Base-by-base conservation (phyloP, 306 rosid genomes). In the Castanospermum australe region DNA sequence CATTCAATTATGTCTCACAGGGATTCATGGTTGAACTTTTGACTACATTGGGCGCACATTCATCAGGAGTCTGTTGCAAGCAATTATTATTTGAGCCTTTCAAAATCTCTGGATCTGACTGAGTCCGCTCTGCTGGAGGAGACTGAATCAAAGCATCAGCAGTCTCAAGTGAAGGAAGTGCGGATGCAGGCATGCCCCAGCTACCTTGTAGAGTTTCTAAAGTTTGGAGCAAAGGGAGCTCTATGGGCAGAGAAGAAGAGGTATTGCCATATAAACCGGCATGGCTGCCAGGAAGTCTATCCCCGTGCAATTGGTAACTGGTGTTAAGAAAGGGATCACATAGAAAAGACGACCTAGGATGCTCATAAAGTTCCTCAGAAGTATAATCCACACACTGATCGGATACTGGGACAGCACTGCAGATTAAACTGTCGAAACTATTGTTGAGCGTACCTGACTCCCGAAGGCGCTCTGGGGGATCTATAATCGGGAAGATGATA, bases 161-260 rank as follows among this genome's bases (percentile, higher is more conserved):
- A 61, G 91, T 59, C 59, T 88, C 89, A 18, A 87, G 83, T 12
- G 84, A 77, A 64, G 89, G 83, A 18, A 86, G 91, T 4, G 84
- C 80, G 80, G 87, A 63, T 71, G 33, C 6, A 55, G 81, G 66
- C 21, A 57, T 70, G 63, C 79, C 92, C 96, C 94, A 90, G 73
- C 84, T 77, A 77, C 82, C 84, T 66, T 76, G 79, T 71, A 78
- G 90, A 79, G 93, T 69, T 81, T 84, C 88, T 62, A 83, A 61
- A 87, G 73, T 86, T 87, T 83, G 93, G 93, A 89, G 88, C 84
- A 93, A 89, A 91, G 93, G 97, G 93, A 91, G 93, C 92, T 91
- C 93, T 87, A 66, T 85, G 42, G 83, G 67, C 91, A 81, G 87
- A 72, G 76, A 48, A 73, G 75, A 28, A 63, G 93, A 86, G 86